Conservation (phyloP, 306 rosid species). For the Cyclanthera cordifolia region DNA sequence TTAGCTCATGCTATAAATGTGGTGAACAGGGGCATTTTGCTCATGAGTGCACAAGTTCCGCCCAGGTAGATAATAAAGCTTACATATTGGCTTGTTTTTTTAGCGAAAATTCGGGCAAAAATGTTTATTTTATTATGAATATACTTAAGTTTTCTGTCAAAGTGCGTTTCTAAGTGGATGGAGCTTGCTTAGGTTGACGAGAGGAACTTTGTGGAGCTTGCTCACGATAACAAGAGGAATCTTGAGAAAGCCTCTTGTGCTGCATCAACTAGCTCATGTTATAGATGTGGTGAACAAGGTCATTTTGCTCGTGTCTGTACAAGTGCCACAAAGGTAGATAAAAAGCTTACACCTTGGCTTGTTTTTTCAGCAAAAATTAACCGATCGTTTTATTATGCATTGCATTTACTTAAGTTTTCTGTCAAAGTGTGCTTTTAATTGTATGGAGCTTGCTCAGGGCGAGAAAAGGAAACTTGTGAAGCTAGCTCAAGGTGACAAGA, state of each 20-base stretch:
- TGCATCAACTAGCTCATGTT: conserved; percentile 49
- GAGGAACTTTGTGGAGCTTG: background rate
- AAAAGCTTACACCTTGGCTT: background rate
- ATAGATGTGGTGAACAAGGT: conserved; percentile 64
- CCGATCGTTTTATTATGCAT: background rate
- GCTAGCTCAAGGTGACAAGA: conserved; percentile 27
- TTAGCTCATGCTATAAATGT: conserved; percentile 61
- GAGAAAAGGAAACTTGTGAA: background rate
- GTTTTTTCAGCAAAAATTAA: background rate
- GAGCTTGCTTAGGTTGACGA: too few species aligned
- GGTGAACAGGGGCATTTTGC: conserved; percentile 85
- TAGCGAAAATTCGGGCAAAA: background rate
- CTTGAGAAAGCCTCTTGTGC: conserved; percentile 36
- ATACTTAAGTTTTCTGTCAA: background rate
- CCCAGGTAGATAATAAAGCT: conserved; percentile 26
- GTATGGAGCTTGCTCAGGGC: too few species aligned
- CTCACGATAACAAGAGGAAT: conserved; percentile 15
- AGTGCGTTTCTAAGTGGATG: background rate
- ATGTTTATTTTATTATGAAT: background rate
- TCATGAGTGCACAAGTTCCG: conserved; percentile 48
- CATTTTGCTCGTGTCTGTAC: conserved; percentile 86
- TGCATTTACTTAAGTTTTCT: background rate
- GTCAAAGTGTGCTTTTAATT: background rate
- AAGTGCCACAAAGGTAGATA: conserved; percentile 34
- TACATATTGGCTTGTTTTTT: background rate